These are phyloP conservation scores for Periconia digitata DNA, from an alignment of 2,329 filamentous ascomycete species.

Conservation along the genomic window DNA sequence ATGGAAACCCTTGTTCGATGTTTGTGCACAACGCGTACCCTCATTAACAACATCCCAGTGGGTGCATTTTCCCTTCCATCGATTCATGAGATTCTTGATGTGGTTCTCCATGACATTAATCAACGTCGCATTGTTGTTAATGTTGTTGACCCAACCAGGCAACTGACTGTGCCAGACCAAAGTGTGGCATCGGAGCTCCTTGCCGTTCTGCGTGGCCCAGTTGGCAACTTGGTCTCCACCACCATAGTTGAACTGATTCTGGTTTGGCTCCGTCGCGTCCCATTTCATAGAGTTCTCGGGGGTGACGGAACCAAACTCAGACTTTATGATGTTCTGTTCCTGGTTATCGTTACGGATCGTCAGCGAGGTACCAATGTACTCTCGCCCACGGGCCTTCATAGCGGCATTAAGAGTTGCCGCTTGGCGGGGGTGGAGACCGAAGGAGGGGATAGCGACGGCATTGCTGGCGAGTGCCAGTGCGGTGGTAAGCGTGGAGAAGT, in stretches of 20 bases:
- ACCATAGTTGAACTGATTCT: conserved; percentile 31
- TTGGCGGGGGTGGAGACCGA: not conserved
- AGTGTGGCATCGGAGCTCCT: conserved; percentile 43
- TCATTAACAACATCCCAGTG: conserved; percentile 47
- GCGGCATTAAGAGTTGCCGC: conserved; percentile 26
- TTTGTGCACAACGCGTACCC: conserved; percentile 44
- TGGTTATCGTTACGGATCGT: conserved; percentile 27
- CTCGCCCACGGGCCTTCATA: conserved; percentile 21
- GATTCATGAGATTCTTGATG: conserved; percentile 42
- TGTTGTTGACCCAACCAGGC: conserved; percentile 35
- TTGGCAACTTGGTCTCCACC: conserved; percentile 30
- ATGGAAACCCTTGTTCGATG: conserved; percentile 24
- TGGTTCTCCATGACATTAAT: conserved; percentile 47
- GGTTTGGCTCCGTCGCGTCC: conserved; percentile 33
- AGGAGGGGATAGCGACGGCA: not conserved
- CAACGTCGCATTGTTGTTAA: conserved; percentile 43
- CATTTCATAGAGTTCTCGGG: conserved; percentile 33
- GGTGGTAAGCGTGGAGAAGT: not conserved
- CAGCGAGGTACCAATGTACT: conserved; percentile 28
- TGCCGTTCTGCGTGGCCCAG: conserved; percentile 35
- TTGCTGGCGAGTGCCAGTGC: not conserved
- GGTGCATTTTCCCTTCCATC: conserved; percentile 44
- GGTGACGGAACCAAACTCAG: conserved; percentile 32
- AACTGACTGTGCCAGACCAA: conserved; percentile 48
- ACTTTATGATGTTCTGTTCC: conserved; percentile 26